These are phyloP conservation scores for Hemileccinum hortonii DNA, from an alignment of 1,284 basidiomycete species.

Conservation along the genomic window DNA sequence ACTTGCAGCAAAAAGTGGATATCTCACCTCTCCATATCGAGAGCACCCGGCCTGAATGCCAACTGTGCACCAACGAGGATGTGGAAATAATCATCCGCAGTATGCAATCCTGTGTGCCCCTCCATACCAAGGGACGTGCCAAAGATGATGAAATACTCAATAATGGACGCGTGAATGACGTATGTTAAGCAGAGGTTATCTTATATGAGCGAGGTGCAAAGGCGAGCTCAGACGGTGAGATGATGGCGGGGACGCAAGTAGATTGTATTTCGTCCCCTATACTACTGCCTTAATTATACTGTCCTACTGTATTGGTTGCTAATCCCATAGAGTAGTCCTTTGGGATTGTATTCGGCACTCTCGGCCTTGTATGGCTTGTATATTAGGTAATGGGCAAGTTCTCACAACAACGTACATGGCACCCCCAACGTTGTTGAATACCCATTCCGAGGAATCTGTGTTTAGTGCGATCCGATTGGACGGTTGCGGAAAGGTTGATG, in stretches of 20 bases:
- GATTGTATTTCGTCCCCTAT: too few species aligned
- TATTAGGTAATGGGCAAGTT: too few species aligned
- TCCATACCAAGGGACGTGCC: slow-evolving; percentile 96
- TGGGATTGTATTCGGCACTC: too few species aligned
- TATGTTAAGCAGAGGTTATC: too few species aligned
- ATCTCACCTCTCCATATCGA: slow-evolving; percentile 83
- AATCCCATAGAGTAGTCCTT: too few species aligned
- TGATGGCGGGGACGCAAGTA: too few species aligned
- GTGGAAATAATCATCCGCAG: slow-evolving; percentile 97
- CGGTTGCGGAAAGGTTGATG: slow-evolving; percentile 55
- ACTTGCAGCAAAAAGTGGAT: slow-evolving; percentile 85
- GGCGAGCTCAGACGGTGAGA: too few species aligned
- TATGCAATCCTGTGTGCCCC: slow-evolving; percentile 92
- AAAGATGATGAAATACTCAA: slow-evolving; percentile 94
- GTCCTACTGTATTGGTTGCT: too few species aligned
- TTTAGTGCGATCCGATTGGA: slow-evolving; percentile 55
- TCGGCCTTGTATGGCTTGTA: too few species aligned
- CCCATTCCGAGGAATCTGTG: slow-evolving; percentile 77
- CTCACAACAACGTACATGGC: too few species aligned
- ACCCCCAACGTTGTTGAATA: slow-evolving; percentile 97
- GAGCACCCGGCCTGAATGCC: slow-evolving; percentile 80
- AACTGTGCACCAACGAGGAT: slow-evolving; percentile 92
- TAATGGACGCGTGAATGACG: slow-evolving; percentile 91
- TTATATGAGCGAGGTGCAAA: too few species aligned
- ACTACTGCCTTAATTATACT: too few species aligned